These are phyloP conservation scores for Lagenidium sp. DNA, from an alignment of 352 stramenopile species.

Conservation along the genomic window DNA sequence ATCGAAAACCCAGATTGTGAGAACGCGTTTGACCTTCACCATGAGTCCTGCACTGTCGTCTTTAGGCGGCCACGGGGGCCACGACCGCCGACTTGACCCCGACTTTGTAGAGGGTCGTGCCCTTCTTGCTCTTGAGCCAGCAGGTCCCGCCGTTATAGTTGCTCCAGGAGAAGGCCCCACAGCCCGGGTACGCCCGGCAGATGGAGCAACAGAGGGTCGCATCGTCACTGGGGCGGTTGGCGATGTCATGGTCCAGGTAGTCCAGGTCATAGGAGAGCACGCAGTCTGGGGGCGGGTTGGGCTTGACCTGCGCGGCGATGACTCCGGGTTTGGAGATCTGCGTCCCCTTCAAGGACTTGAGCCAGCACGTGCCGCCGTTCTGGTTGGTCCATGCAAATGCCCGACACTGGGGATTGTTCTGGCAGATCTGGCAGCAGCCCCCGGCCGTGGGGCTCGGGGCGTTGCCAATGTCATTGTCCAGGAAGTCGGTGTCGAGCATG, in stretches of 20 bases:
- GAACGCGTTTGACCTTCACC: background rate
- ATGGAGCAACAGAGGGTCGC: slow-evolving; percentile 7
- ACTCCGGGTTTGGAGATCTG: background rate
- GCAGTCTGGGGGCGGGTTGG: background rate
- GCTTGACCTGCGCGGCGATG: background rate
- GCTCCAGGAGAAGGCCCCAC: slow-evolving; percentile 12
- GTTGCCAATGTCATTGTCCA: slow-evolving; percentile 21
- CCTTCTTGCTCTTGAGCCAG: slow-evolving; percentile 18
- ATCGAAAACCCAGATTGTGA: background rate
- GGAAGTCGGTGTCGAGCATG: slow-evolving; percentile 16
- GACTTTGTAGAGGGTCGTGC: background rate
- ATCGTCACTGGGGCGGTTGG: background rate
- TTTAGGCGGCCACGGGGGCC: background rate
- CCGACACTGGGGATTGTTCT: slow-evolving; percentile 2
- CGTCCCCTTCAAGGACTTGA: slow-evolving; percentile 3
- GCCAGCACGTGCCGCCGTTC: slow-evolving; percentile 12
- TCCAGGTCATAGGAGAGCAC: slow-evolving; percentile 6
- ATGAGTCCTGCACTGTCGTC: background rate
- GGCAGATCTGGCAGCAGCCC: slow-evolving; percentile 20
- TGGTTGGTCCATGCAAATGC: slow-evolving; percentile 13
- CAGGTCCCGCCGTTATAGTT: slow-evolving; percentile 16
- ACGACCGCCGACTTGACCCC: background rate
- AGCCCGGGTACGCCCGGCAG: slow-evolving; percentile 3
- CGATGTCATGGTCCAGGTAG: slow-evolving; percentile 19
- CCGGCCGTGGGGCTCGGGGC: slow-evolving; percentile 3